Percentiles rank a stretch among this genome's conserved stretches.
Evolutionary conservation across 768 basidiomycete species (phyloP).

Genomic region (Chalciporus sphaerocephalus): DNA sequence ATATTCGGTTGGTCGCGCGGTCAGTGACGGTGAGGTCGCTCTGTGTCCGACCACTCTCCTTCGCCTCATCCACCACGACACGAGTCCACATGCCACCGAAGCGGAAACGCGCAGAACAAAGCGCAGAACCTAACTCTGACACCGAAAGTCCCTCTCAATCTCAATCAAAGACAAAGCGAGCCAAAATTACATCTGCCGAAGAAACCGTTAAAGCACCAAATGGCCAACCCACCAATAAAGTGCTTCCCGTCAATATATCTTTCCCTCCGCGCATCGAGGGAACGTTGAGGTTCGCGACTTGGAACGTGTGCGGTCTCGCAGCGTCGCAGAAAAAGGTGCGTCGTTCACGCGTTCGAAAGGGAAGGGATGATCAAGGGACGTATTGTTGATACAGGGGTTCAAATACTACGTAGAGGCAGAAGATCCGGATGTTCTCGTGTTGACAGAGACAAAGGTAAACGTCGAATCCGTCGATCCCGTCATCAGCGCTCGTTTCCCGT

Average conservation of each 20-base stretch:
- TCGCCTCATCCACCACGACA: background rate
- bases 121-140: slow-evolving; percentile 28
- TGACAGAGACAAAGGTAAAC: slow-evolving; percentile 90
- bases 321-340: slow-evolving; percentile 74
- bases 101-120: slow-evolving; percentile 31
- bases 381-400: slow-evolving; percentile 59
- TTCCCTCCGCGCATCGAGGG: slow-evolving; percentile 50
- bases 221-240: slow-evolving; percentile 70
- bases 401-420: slow-evolving; percentile 80
- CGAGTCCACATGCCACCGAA: slow-evolving; percentile 29
- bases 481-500: slow-evolving; percentile 56
- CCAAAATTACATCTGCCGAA: slow-evolving; percentile 20
- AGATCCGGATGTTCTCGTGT: slow-evolving; percentile 76
- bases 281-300: slow-evolving; percentile 56
- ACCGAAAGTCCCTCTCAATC: slow-evolving; percentile 24
- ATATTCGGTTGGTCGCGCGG: slow-evolving; percentile 2
- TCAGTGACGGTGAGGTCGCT: too few relatives aligned
- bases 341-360: background rate
- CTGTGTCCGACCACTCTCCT: background rate
- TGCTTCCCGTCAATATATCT: slow-evolving; percentile 55
- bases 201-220: slow-evolving; percentile 31
- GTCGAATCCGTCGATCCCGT: slow-evolving; percentile 57
- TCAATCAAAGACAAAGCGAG: slow-evolving; percentile 21
- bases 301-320: slow-evolving; percentile 79
- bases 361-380: background rate